phyloP scores from a whole-genome alignment of 2,329 filamentous ascomycete species.

The Penicillium nordicum region DNA sequence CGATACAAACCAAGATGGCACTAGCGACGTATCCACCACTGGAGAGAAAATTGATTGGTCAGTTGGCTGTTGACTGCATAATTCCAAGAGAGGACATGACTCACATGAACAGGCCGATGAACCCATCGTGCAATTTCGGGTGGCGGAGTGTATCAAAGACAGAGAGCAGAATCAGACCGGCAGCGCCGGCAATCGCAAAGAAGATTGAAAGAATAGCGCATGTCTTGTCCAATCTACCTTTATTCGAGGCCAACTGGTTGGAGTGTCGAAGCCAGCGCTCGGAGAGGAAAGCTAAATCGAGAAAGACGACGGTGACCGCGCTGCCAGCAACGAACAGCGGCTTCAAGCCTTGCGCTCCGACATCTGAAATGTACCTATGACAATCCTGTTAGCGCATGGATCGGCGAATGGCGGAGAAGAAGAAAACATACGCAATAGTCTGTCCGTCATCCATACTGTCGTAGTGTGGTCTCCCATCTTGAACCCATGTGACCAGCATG shows the following conservation, averaged over 20 bases:
- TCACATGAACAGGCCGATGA: conserved; percentile 75
- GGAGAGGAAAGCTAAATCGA: conserved; percentile 74
- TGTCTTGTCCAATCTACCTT: conserved; percentile 38
- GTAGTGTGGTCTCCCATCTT: conserved; percentile 52
- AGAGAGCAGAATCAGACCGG: conserved; percentile 75
- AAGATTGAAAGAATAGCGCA: conserved; percentile 40
- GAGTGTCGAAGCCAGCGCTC: conserved; percentile 83
- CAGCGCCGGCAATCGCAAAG: conserved; percentile 72
- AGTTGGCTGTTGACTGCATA: neutral
- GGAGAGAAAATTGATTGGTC: neutral
- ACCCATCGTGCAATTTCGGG: conserved; percentile 65
- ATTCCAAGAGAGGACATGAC: conserved; percentile 7
- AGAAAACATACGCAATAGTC: conserved; percentile 50
- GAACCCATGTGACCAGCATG: conserved; percentile 58
- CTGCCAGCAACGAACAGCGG: conserved; percentile 62
- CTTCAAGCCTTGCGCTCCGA: conserved; percentile 57
- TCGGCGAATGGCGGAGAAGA: neutral
- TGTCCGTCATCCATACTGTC: conserved; percentile 51
- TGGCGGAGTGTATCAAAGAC: conserved; percentile 81
- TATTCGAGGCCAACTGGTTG: conserved; percentile 75
- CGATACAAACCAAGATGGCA: conserved; percentile 83
- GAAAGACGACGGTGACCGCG: conserved; percentile 66
- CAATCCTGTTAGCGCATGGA: neutral
- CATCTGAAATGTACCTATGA: conserved; percentile 49
- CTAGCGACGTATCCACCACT: conserved; percentile 74